phyloP scores from a whole-genome alignment of 352 stramenopile species.

The Peronospora farinosa region DNA sequence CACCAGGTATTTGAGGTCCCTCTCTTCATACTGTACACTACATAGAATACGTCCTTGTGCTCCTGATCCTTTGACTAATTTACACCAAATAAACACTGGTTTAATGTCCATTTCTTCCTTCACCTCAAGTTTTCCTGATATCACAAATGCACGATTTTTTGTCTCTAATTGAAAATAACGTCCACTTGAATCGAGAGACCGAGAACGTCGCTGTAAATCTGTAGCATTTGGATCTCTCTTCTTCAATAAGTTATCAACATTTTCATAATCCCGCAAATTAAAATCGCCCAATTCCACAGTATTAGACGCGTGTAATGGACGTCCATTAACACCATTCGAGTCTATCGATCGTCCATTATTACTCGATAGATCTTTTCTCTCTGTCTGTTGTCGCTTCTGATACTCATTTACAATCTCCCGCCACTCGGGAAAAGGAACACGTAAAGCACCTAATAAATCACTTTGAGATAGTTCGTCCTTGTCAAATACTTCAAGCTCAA shows the following conservation, averaged over 20 bases:
- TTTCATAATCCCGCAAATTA: conserved; percentile 8
- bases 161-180: conserved; percentile 24
- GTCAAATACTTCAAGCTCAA: conserved; percentile 69
- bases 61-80: conserved; percentile 51
- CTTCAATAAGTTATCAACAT: conserved; percentile 26
- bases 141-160: conserved; percentile 16
- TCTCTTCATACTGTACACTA: conserved; percentile 69
- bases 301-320: conserved; percentile 11
- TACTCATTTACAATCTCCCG: conserved; percentile 42
- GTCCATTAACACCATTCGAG: conserved; percentile 24
- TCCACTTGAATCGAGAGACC: conserved; percentile 37
- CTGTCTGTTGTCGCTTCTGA: conserved; percentile 15
- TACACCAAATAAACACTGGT: conserved; percentile 65
- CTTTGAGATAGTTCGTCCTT: conserved; percentile 63
- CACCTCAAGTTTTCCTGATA: conserved; percentile 10
- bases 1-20: conserved; percentile 54
- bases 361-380: conserved; percentile 6
- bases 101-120: conserved; percentile 33
- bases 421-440: conserved; percentile 69
- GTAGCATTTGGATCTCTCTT: background rate
- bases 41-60: conserved; percentile 62
- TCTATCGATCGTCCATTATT: conserved; percentile 2
- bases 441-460: conserved; percentile 60
- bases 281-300: conserved; percentile 4
- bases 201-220: conserved; percentile 30